These are phyloP conservation scores for Fusarium humuli DNA, from an alignment of 2,329 filamentous ascomycete genomes.

Conservation along the genomic window DNA sequence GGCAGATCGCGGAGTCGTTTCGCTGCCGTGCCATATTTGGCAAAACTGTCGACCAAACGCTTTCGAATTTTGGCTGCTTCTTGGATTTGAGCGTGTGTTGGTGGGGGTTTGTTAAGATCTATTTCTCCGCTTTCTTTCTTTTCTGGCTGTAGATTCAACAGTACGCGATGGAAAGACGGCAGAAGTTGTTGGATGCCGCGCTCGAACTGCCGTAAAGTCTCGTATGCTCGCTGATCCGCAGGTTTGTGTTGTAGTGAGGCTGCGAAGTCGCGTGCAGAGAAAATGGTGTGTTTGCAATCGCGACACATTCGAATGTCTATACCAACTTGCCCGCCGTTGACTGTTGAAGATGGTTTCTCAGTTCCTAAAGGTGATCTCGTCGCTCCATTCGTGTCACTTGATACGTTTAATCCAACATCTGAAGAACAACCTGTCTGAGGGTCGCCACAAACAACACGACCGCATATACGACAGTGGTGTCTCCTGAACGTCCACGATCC, in stretches of 20 bases:
- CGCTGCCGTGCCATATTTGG: slow-evolving; percentile 86
- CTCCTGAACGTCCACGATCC: slow-evolving; percentile 91
- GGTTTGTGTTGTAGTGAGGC: slow-evolving; percentile 75
- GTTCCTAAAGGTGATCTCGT: slow-evolving; percentile 50
- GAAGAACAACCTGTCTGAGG: slow-evolving; percentile 84
- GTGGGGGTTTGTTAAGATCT: slow-evolving; percentile 57
- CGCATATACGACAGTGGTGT: slow-evolving; percentile 95
- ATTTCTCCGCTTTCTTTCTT: slow-evolving; percentile 54
- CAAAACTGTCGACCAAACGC: slow-evolving; percentile 87
- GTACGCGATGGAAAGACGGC: slow-evolving; percentile 83
- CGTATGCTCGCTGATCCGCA: slow-evolving; percentile 82
- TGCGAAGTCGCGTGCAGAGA: slow-evolving; percentile 79
- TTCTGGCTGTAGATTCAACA: slow-evolving; percentile 75
- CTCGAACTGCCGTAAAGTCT: slow-evolving; percentile 87
- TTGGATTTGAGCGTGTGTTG: slow-evolving; percentile 75
- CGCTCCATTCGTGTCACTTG: slow-evolving; percentile 56
- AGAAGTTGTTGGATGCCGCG: slow-evolving; percentile 84
- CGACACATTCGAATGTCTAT: slow-evolving; percentile 92
- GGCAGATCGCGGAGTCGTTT: slow-evolving; percentile 83
- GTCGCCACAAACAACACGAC: slow-evolving; percentile 92
- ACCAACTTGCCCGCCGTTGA: slow-evolving; percentile 64
- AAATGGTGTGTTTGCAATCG: slow-evolving; percentile 77
- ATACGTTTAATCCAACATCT: slow-evolving; percentile 84
- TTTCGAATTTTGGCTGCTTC: slow-evolving; percentile 93
- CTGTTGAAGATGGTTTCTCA: slow-evolving; percentile 54